phyloP scores from a whole-genome alignment of 108 stramenopile species.

The Craspedostauros australis region DNA sequence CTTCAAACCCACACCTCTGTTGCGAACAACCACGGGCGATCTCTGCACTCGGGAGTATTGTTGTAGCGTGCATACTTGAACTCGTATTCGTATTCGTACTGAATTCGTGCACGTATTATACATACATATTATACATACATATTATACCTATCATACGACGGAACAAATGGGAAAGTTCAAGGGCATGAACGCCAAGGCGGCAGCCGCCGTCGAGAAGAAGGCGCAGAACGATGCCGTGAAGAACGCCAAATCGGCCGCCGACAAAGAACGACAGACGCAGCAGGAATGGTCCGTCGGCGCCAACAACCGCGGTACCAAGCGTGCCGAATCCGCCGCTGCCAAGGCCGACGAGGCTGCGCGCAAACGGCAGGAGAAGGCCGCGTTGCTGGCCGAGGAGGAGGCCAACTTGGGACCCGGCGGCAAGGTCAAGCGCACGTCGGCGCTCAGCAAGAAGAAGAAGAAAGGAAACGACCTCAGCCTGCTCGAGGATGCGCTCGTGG shows the following conservation, averaged over 20 bases:
- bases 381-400: slow-evolving; percentile 67
- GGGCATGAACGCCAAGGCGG: slow-evolving; percentile 57
- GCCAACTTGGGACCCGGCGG: slow-evolving; percentile 30
- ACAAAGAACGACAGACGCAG: slow-evolving; percentile 17
- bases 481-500: slow-evolving; percentile 67
- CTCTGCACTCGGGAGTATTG: too few relatives aligned
- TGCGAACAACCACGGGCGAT: too few relatives aligned
- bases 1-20: too few relatives aligned
- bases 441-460: slow-evolving; percentile 38
- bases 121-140: too few relatives aligned
- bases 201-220: slow-evolving; percentile 58
- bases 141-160: too few relatives aligned
- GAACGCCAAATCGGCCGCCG: slow-evolving; percentile 49
- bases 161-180: slow-evolving; percentile 19
- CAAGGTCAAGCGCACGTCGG: slow-evolving; percentile 26
- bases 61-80: too few relatives aligned
- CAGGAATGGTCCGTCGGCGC: slow-evolving; percentile 65
- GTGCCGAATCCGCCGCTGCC: slow-evolving; percentile 45
- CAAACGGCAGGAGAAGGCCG: slow-evolving; percentile 64
- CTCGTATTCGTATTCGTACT: too few relatives aligned
- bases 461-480: slow-evolving; percentile 57
- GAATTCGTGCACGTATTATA: too few relatives aligned
- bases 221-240: slow-evolving; percentile 58
- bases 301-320: slow-evolving; percentile 34
- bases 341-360: slow-evolving; percentile 80